These are phyloP conservation scores for Spergularia bocconei DNA, from an alignment of 148 eudicot genomes.

Conservation along the genomic window DNA sequence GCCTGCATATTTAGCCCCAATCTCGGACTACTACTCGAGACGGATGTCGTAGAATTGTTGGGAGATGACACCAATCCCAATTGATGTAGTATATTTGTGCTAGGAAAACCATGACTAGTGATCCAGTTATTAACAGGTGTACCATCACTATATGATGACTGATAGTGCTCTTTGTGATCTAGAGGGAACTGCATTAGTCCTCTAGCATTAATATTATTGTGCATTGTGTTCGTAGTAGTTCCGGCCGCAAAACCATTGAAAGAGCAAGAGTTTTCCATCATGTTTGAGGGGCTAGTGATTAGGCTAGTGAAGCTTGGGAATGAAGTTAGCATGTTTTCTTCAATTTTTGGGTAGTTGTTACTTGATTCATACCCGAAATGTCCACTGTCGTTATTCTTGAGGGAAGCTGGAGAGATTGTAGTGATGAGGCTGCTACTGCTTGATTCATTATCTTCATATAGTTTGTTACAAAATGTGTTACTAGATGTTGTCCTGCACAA, in stretches of 20 bases:
- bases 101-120: conserved; percentile 12
- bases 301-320: conserved; percentile 28
- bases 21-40: conserved; percentile 32
- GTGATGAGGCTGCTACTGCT: conserved; percentile 7
- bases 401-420: background rate
- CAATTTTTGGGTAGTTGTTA: conserved; percentile 27
- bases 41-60: conserved; percentile 26
- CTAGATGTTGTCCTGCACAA: conserved; percentile 26
- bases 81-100: conserved; percentile 26
- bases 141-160: background rate
- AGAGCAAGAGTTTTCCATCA: conserved; percentile 21
- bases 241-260: conserved; percentile 16
- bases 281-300: conserved; percentile 14
- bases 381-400: too few species aligned
- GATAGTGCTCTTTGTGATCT: conserved; percentile 8
- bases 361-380: background rate
- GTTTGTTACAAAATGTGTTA: conserved; percentile 26
- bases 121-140: conserved; percentile 13
- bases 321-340: conserved; percentile 34
- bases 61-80: conserved; percentile 27
- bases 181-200: conserved; percentile 20
- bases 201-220: background rate
- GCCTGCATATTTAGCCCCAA: conserved; percentile 35
- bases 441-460: conserved; percentile 20
- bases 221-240: too few species aligned